Conservation (phyloP, 805 yeast genomes). For the Candida alai region DNA sequence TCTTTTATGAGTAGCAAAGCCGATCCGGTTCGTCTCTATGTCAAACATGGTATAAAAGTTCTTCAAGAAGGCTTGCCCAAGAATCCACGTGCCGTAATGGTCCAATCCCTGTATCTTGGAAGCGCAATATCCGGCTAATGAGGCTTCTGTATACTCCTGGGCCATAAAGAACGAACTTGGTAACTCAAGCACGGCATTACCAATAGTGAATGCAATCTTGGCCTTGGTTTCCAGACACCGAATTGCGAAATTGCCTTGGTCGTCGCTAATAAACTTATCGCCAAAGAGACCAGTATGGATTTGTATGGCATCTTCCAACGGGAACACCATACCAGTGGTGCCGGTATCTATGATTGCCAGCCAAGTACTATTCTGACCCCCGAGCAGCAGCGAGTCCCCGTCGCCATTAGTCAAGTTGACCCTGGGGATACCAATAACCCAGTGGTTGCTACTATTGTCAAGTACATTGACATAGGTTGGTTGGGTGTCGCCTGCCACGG, state of each 20-base stretch:
- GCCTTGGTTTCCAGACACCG: slow-evolving; percentile 47
- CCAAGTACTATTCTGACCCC: slow-evolving; percentile 23
- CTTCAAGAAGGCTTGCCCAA: slow-evolving; percentile 60
- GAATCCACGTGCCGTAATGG: slow-evolving; percentile 45
- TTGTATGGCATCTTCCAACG: slow-evolving; percentile 49
- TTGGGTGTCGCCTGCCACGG: slow-evolving; percentile 25
- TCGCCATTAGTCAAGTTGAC: slow-evolving; percentile 11
- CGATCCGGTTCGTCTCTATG: slow-evolving; percentile 44
- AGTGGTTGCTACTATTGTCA: slow-evolving; percentile 35
- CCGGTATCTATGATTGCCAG: slow-evolving; percentile 61
- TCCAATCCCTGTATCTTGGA: slow-evolving; percentile 61
- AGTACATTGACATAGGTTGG: slow-evolving; percentile 38
- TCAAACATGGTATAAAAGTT: slow-evolving; percentile 57
- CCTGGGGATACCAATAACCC: slow-evolving; percentile 48
- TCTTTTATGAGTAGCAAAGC: too few relatives aligned
- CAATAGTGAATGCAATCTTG: slow-evolving; percentile 38
- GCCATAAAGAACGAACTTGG: slow-evolving; percentile 47
- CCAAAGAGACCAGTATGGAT: slow-evolving; percentile 48
- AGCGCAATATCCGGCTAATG: slow-evolving; percentile 51
- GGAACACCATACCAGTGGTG: slow-evolving; percentile 57
- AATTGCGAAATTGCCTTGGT: slow-evolving; percentile 55
- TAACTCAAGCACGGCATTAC: slow-evolving; percentile 40
- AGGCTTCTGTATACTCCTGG: slow-evolving; percentile 32
- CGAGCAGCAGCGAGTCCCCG: slow-evolving; percentile 8
- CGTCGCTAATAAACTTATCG: slow-evolving; percentile 48